A percentile compares a stretch with the other conserved stretches of the same genome.
Evolutionary conservation across 768 basidiomycete genomes (phyloP).

Genomic region (Candolleomyces efflorescens): DNA sequence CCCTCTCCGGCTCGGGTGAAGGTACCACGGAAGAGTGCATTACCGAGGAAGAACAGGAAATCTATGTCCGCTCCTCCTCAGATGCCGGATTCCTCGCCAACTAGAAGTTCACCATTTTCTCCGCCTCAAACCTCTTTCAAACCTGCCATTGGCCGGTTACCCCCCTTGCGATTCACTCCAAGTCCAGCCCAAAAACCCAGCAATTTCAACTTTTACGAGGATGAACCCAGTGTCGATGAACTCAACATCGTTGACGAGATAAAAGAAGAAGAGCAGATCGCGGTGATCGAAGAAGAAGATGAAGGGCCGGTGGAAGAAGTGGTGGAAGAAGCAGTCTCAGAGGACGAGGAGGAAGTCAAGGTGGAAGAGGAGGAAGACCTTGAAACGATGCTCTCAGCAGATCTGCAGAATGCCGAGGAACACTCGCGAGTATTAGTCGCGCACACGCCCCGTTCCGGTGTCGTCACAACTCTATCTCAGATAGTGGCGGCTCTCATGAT

Average conservation of each 20-base stretch:
- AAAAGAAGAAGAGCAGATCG: slow-evolving; percentile 8
- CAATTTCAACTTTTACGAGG: slow-evolving; percentile 8
- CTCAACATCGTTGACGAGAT: slow-evolving; percentile 1
- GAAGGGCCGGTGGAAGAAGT: neutral
- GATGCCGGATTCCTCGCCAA: slow-evolving; percentile 38
- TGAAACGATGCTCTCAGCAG: slow-evolving; percentile 4
- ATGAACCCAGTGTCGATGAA: neutral
- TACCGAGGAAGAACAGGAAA: slow-evolving; percentile 54
- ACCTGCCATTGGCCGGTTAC: slow-evolving; percentile 20
- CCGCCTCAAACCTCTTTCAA: slow-evolving; percentile 43
- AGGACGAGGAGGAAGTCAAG: slow-evolving; percentile 6
- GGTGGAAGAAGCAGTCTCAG: neutral
- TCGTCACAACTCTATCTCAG: neutral
- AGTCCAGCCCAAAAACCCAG: slow-evolving; percentile 17
- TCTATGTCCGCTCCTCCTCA: slow-evolving; percentile 72
- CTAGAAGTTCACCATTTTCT: slow-evolving; percentile 35
- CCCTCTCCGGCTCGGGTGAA: slow-evolving; percentile 51
- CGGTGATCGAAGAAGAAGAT: slow-evolving; percentile 7
- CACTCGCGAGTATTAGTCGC: neutral
- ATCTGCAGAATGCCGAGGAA: slow-evolving; percentile 5
- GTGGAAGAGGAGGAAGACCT: slow-evolving; percentile 8
- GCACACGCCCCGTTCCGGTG: neutral
- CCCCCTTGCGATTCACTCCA: slow-evolving; percentile 16
- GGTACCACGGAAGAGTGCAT: slow-evolving; percentile 35
- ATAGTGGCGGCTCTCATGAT: slow-evolving; percentile 23